Conservation (phyloP, 176 grass and related monocot species). For the Miscanthus lutarioriparius region DNA sequence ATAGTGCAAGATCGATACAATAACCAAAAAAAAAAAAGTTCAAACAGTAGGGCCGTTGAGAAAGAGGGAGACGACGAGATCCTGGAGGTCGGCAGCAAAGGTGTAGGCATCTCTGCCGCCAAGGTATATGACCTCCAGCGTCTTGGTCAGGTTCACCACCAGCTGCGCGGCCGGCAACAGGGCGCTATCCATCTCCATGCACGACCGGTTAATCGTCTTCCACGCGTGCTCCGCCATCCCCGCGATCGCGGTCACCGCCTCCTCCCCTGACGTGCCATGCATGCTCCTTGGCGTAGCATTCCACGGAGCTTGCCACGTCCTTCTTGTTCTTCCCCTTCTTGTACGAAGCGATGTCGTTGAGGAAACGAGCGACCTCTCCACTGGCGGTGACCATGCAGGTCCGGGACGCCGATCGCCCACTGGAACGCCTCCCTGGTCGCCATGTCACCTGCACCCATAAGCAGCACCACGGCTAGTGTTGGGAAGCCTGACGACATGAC, state of each 20-base stretch:
- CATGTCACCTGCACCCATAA: background rate
- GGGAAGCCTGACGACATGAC: background rate
- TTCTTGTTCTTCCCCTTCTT: conserved; percentile 28
- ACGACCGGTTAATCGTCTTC: background rate
- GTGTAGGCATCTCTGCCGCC: conserved; percentile 29
- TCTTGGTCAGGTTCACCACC: conserved; percentile 24
- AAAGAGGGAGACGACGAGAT: conserved; percentile 2
- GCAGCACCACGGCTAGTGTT: background rate
- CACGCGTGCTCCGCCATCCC: background rate
- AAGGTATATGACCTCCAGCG: conserved; percentile 25
- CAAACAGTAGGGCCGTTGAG: background rate
- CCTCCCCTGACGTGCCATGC: background rate
- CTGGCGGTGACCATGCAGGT: background rate
- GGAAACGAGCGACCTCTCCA: conserved; percentile 25
- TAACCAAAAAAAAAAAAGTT: too few species aligned
- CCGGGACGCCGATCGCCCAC: conserved; percentile 1
- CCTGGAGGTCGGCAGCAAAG: background rate
- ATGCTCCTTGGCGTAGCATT: conserved; percentile 31
- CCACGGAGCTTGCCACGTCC: background rate
- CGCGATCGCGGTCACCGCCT: background rate
- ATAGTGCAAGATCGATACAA: too few species aligned
- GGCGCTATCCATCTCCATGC: background rate
- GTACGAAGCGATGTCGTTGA: conserved; percentile 30
- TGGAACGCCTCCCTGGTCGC: conserved; percentile 31
- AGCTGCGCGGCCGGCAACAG: conserved; percentile 7